phyloP scores from a whole-genome alignment of 2,329 filamentous ascomycete species.

The Verticillium nubilum region DNA sequence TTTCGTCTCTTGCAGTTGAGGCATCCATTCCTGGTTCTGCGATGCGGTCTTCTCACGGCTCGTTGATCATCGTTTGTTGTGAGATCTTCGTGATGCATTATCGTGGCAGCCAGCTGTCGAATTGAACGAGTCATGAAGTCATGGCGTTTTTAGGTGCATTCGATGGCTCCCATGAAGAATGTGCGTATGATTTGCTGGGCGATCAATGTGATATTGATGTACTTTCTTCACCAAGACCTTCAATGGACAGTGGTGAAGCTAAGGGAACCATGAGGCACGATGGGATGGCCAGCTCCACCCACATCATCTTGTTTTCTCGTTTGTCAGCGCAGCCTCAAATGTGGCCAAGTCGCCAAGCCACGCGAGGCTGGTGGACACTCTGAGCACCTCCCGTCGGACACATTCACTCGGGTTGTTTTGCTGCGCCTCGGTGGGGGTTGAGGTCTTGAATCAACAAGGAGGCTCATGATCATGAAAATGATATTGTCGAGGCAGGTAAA shows the following conservation, averaged over 20 bases:
- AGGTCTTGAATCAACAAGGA: neutral
- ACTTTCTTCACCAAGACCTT: too few relatives aligned
- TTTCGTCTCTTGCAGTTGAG: conserved; percentile 25
- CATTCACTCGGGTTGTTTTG: too few relatives aligned
- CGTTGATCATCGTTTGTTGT: neutral
- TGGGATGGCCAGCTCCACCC: neutral
- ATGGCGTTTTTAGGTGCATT: too few relatives aligned
- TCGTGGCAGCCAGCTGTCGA: neutral
- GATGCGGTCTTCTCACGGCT: neutral
- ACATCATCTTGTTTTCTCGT: neutral
- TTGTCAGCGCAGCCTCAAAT: neutral
- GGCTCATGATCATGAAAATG: too few relatives aligned
- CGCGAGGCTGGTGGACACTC: neutral
- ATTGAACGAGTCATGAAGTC: too few relatives aligned
- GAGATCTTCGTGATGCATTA: neutral
- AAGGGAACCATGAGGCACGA: neutral
- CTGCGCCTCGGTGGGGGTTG: too few relatives aligned
- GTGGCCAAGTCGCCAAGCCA: neutral
- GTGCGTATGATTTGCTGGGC: too few relatives aligned
- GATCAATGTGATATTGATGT: too few relatives aligned
- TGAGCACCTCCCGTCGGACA: neutral
- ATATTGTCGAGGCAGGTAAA: too few relatives aligned
- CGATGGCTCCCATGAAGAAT: too few relatives aligned
- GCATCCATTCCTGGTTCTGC: conserved; percentile 18
- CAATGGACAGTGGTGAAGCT: neutral